Base-by-base conservation (phyloP, 495 filamentous ascomycete genomes). In the Trichocladium uniseriatum region DNA sequence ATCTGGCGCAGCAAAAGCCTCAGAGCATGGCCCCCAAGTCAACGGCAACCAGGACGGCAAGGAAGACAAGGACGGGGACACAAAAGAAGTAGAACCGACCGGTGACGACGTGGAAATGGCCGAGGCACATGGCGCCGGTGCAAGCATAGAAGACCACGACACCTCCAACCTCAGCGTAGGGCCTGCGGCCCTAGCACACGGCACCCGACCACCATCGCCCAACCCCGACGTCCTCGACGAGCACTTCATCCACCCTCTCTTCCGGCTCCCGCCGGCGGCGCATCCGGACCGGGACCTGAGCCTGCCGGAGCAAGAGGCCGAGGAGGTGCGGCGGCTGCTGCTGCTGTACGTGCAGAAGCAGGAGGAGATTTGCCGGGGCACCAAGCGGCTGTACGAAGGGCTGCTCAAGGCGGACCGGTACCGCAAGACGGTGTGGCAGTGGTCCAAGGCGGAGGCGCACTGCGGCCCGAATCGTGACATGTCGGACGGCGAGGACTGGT, bases 401-500 rank as follows among this genome's bases (percentile, higher is more conserved):
- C 75, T 98, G 15, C 68, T 91, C 47, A 75, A 79, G 38, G 88
- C 89, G 4, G 81, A 90, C 55, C 79, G 85, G 24, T 79, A 87
- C 72, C 79, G 89, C 38, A 80, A 83, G 48, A 75, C 82, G 38
- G 88, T 97, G 10, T 76, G 84, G 61, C 81, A 85, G 50, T 94
- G 87, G 86, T 63, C 73, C 28, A 91, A 94, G 64, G 88, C 92
- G 0, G 94, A 98, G 65, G 87, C 80, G 5, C 92, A 96, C 59
- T 76, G 85, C 20, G 89, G 87, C 2, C 79, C 83, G 45, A 71
- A 74, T 53, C 57, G 66, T 19, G 75, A 77, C 48, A 71, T 95
- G 80, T 90, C 84, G 29, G 90, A 96, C 58, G 88, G 88, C 3
- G 90, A 96, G 69, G 90, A 96, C 61, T 96, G 90, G 89, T 94